These are phyloP conservation scores for Allium fistulosum DNA, from an alignment of 106 monocot genomes.

Conservation along the genomic window DNA sequence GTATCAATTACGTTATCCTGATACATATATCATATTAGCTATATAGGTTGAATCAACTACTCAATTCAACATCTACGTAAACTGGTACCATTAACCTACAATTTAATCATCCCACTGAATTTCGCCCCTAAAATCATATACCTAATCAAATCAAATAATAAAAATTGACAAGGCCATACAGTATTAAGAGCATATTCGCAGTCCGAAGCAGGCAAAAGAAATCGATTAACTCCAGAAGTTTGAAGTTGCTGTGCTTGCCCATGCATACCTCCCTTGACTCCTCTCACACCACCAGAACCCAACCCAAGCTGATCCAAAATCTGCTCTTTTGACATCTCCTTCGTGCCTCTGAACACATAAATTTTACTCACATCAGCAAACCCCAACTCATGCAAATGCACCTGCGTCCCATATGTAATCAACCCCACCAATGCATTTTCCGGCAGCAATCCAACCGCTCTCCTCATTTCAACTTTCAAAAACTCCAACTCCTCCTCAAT, in stretches of 20 bases:
- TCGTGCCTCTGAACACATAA: slow-evolving; percentile 82
- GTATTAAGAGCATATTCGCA: slow-evolving; percentile 85
- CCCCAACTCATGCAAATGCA: slow-evolving; percentile 84
- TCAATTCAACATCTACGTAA: too few species aligned
- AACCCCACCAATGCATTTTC: slow-evolving; percentile 89
- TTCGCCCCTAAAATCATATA: too few species aligned
- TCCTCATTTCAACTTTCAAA: slow-evolving; percentile 71
- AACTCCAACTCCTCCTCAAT: slow-evolving; percentile 93
- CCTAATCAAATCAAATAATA: too few species aligned
- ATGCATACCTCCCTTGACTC: slow-evolving; percentile 8
- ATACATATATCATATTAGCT: not conserved
- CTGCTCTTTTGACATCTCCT: slow-evolving; percentile 82
- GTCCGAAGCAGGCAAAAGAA: slow-evolving; percentile 81
- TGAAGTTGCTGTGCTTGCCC: slow-evolving; percentile 29
- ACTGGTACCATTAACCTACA: too few species aligned
- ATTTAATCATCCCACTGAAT: too few species aligned
- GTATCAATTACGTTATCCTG: not conserved
- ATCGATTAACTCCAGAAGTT: slow-evolving; percentile 39
- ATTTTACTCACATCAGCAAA: slow-evolving; percentile 73
- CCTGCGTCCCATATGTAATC: slow-evolving; percentile 91
- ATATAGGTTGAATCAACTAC: too few species aligned
- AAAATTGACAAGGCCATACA: slow-evolving; percentile 44
- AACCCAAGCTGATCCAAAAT: slow-evolving; percentile 92
- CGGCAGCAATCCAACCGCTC: slow-evolving; percentile 74
- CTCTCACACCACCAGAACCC: slow-evolving; percentile 22